phyloP scores from a whole-genome alignment of 768 basidiomycete species.

The Kwoniella botswanensis region DNA sequence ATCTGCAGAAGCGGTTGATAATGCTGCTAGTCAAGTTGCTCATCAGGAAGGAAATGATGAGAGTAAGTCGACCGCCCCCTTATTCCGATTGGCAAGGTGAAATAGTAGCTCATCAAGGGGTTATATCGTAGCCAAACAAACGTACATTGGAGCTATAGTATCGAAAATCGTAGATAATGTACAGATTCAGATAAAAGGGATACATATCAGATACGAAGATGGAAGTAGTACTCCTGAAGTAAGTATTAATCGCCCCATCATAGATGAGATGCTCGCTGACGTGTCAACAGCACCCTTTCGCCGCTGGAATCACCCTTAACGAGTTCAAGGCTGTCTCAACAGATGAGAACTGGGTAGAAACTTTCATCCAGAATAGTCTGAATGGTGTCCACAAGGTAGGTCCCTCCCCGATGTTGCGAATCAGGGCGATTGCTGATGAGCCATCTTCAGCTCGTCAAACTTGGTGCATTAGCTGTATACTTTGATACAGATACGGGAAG shows the following conservation, averaged over 20 bases:
- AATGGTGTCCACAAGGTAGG: conserved; percentile 86
- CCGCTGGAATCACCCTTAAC: conserved; percentile 84
- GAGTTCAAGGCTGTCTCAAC: conserved; percentile 89
- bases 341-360: conserved; percentile 81
- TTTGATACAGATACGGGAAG: conserved; percentile 90
- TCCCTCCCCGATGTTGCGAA: neutral
- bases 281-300: conserved; percentile 80
- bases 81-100: conserved; percentile 19
- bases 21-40: conserved; percentile 62
- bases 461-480: conserved; percentile 86
- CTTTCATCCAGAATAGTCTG: conserved; percentile 88
- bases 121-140: conserved; percentile 67
- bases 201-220: conserved; percentile 96
- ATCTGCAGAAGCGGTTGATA: conserved; percentile 71
- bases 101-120: conserved; percentile 14
- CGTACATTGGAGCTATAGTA: conserved; percentile 78
- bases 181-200: conserved; percentile 92
- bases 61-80: conserved; percentile 23
- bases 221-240: conserved; percentile 90
- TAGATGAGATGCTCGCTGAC: neutral
- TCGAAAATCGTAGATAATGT: conserved; percentile 93
- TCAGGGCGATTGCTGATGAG: neutral
- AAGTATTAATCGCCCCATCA: conserved; percentile 49
- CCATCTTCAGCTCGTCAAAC: conserved; percentile 71
- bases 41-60: conserved; percentile 52